These are phyloP conservation scores for Saccharomycopsis javanensis DNA, from an alignment of 805 yeast species.

Conservation along the genomic window DNA sequence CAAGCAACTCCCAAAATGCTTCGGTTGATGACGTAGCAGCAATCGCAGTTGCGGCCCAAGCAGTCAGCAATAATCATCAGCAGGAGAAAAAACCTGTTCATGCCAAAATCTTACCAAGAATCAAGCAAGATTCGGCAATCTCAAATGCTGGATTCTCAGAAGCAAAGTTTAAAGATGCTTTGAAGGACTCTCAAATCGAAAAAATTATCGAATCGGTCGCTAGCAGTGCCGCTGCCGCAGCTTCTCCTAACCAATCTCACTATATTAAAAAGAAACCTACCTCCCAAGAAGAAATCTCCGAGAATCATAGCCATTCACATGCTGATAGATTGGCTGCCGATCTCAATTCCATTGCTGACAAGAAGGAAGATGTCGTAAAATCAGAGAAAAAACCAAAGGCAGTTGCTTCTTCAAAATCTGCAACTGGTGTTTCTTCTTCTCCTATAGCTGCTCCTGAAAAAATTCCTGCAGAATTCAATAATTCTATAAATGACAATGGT, in stretches of 20 bases:
- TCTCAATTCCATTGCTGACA: not conserved
- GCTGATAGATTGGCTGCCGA: conserved; percentile 1
- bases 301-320: not conserved
- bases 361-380: not conserved
- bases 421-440: not conserved
- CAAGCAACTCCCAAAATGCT: not conserved
- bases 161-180: not conserved
- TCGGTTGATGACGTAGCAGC: conserved; percentile 3
- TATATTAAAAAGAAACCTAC: not conserved
- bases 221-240: not conserved
- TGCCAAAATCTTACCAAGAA: not conserved
- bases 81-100: not conserved
- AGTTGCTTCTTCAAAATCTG: not conserved
- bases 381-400: not conserved
- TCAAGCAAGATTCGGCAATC: not conserved
- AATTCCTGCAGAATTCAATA: too few relatives aligned
- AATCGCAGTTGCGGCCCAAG: conserved; percentile 4
- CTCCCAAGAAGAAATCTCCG: not conserved
- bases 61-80: not conserved
- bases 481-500: not conserved
- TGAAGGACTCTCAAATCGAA: not conserved
- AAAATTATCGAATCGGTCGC: not conserved
- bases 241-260: not conserved
- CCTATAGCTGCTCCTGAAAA: not conserved
- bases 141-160: not conserved